Base-by-base conservation (phyloP, 768 basidiomycete genomes). In the Hygrophorus pudorinus region DNA sequence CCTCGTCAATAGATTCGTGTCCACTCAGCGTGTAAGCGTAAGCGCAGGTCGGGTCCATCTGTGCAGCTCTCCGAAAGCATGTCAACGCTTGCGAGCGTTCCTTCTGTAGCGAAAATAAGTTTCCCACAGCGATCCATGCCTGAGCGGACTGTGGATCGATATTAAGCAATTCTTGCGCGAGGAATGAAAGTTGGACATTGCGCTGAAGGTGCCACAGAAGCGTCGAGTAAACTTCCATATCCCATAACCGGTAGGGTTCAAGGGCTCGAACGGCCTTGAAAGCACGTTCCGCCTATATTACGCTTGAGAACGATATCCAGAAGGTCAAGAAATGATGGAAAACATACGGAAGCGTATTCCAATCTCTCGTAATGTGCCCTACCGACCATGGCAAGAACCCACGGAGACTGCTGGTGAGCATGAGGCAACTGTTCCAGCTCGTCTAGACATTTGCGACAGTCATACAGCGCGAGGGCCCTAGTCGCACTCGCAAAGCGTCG, bases 21-120 rank as follows among this genome's bases (percentile, higher is more conserved):
- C 96, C 96, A 56, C 90, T 91, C 48, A 99, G 70, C 17, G 92
- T 96, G 68, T 87, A 94, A 52, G 92, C 91, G 63, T 98, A 98
- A 54, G 92, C 91, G 63, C 87, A 93, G 14, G 77, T 73, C 13
- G 90, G 82, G 60, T 91, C 90, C 59, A 97, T 62, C 61, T 93
- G 84, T 16, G 80, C 78, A 34, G 96, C 96, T 40, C 96, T 81
- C 47, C 81, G 75, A 67, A 99, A 98, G 67, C 92, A 96, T 60
- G 86, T 81, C 64, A 98, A 67, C 13, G 96, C 93, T 57, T 96
- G 87, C 41, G 85, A 70, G 53, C 90, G 84, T 56, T 99, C 93
- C 66, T 91, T 92, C 64, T 94, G 85, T 55, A 96, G 65, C 11
- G 91, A 94, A 64, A 97, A 98, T 54, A 89, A 69, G 66, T 99